Conservation (phyloP, 164 flowering plant genomes). For the Cinnamomum chago region DNA sequence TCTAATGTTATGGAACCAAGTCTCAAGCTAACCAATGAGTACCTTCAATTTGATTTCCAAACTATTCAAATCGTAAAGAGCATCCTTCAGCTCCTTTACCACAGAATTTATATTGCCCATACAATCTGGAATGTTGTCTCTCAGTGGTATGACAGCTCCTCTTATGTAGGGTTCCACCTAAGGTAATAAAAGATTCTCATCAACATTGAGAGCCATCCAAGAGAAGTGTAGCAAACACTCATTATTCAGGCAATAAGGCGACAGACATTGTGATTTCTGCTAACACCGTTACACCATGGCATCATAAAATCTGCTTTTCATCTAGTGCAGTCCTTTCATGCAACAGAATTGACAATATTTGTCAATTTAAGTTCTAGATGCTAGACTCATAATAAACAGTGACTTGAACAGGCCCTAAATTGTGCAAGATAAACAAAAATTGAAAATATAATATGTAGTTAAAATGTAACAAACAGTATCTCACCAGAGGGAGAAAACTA, state of each 20-base stretch:
- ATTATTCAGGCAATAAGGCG: not conserved
- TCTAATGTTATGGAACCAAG: not conserved
- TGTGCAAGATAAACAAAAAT: no score
- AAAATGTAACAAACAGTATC: not conserved
- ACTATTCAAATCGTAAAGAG: conserved; percentile 41
- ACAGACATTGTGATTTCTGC: not conserved
- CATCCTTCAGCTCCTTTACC: conserved; percentile 37
- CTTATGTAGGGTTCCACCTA: conserved; percentile 63
- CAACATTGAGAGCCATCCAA: not conserved
- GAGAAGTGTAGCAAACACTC: not conserved
- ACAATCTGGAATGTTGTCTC: conserved; percentile 31
- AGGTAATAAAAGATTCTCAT: not conserved
- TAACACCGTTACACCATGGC: not conserved
- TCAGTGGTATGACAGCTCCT: conserved; percentile 49
- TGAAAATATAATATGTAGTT: no score
- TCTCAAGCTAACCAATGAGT: not conserved
- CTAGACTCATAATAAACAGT: no score
- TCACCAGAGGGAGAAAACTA: no score
- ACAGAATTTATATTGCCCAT: conserved; percentile 22
- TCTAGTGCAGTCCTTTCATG: not conserved
- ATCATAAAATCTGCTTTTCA: not conserved
- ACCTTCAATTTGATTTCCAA: conserved; percentile 75
- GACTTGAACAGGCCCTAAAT: no score
- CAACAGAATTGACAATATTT: not conserved
- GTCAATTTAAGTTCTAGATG: no score